A percentile compares a stretch with the other conserved stretches of the same genome.
Conservation (phyloP, 306 rosid genomes). For the Fagus sylvatica region DNA sequence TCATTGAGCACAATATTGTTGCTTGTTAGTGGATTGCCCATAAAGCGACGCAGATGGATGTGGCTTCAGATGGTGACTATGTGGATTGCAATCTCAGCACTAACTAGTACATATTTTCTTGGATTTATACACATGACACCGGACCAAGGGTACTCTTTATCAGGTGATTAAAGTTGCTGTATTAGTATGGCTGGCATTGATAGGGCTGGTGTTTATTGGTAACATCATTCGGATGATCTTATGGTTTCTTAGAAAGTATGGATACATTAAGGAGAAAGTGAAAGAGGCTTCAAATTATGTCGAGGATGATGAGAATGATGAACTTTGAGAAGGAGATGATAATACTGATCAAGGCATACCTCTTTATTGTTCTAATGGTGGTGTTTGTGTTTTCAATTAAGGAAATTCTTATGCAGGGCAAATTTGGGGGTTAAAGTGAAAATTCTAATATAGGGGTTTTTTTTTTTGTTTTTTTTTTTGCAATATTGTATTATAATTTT, state of each 20-base stretch:
- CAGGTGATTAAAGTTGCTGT: conserved; percentile 16
- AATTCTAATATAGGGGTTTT: too few relatives aligned
- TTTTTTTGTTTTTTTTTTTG: too few relatives aligned
- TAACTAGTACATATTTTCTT: conserved; percentile 17
- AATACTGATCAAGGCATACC: not conserved
- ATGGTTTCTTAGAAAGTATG: conserved; percentile 24
- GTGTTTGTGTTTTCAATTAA: not conserved
- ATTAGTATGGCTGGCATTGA: conserved; percentile 16
- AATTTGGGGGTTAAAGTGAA: too few relatives aligned
- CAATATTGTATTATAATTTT: too few relatives aligned
- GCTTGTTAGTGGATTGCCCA: conserved; percentile 29
- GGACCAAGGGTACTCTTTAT: not conserved
- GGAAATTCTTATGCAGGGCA: not conserved
- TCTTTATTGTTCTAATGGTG: not conserved
- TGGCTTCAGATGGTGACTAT: conserved; percentile 38
- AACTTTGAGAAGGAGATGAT: not conserved
- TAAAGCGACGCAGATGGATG: conserved; percentile 26
- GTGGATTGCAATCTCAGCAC: conserved; percentile 37
- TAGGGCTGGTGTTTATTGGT: conserved; percentile 26
- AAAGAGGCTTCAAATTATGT: not conserved
- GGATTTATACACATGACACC: conserved; percentile 25
- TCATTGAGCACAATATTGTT: conserved; percentile 31
- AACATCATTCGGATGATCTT: conserved; percentile 1
- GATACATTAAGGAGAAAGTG: conserved; percentile 19
- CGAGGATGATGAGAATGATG: conserved; percentile 26